Evolutionary conservation across 345 rosid species (phyloP).

Genomic region (Eutrema yunnanense): DNA sequence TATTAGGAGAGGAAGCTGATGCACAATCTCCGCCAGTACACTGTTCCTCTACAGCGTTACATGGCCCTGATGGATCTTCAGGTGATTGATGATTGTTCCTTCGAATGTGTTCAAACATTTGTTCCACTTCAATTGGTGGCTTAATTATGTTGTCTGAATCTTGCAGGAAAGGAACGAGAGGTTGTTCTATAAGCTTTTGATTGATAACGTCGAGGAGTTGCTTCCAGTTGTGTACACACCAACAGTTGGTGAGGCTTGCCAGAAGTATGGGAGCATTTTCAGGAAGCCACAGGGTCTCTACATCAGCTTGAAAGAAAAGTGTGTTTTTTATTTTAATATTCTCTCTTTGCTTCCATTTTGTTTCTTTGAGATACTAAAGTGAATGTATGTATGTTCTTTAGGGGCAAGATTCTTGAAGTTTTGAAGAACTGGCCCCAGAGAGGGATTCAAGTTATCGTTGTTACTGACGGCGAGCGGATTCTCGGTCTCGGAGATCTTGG

Average conservation of each 20-base stretch:
- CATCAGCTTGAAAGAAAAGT: constrained; percentile 95
- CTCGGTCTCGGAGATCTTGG: constrained; percentile 99
- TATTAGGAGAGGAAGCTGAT: constrained; percentile 77
- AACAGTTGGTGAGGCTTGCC: constrained; percentile 99
- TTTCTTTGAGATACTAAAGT: constrained; percentile 5
- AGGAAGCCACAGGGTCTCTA: constrained; percentile 95
- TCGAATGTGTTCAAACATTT: not conserved
- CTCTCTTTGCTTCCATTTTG: not conserved
- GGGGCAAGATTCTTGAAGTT: constrained; percentile 91
- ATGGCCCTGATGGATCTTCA: constrained; percentile 97
- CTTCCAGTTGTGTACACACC: constrained; percentile 98
- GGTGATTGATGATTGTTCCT: constrained; percentile 34
- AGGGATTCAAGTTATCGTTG: constrained; percentile 91
- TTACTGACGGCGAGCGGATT: constrained; percentile 95
- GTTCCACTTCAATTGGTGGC: not conserved
- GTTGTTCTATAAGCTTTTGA: constrained; percentile 85
- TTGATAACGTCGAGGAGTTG: constrained; percentile 91
- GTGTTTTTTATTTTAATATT: not conserved
- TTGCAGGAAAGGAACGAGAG: constrained; percentile 95
- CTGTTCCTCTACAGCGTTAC: constrained; percentile 89
- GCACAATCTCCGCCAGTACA: constrained; percentile 76
- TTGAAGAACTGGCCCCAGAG: constrained; percentile 95
- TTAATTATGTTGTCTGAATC: not conserved
- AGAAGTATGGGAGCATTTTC: constrained; percentile 95
- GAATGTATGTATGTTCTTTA: constrained; percentile 30